Base-by-base conservation (phyloP, 2,329 filamentous ascomycete species). In the Waltergamsia citrina region DNA sequence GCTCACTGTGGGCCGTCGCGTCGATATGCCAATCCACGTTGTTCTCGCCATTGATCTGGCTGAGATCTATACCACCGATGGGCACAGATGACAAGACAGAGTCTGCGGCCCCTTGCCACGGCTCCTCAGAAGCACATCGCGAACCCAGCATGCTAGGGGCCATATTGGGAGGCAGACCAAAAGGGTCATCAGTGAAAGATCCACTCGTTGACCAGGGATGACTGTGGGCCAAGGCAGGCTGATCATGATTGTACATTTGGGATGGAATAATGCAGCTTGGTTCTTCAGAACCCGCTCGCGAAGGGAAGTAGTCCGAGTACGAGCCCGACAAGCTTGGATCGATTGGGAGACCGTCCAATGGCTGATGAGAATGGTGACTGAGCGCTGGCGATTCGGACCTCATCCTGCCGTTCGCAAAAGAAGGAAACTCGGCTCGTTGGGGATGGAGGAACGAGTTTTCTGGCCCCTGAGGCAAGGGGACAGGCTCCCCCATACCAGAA, bases 1-100 rank as follows among this genome's bases (percentile, higher is more conserved):
- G 8, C 12, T 23, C 26, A 6, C 24, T 17, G 12, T 29, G 25
- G 10, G 20, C 25, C n/a, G 23, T n/a, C 7, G 25, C 12, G 7
- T 35, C 33, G 12, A 35, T 4, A 17, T 29, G 25, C 33, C 33
- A 35, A n/a, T 23, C 18, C n/a, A n/a, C n/a, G 15, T 35, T 16
- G 15, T 19, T 15, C 7, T 29, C 19, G 23, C 6, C 11, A 11
- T 17, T 34, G 32, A 17, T 35, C 26, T n/a, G n/a, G n/a, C n/a
- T n/a, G 18, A 20, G 8, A 4, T n/a, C 2, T 7, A 15, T 9
- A 11, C 19, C 33, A 5, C 14, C 26, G 18, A 15, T 8, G 8
- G 33, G 33, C 12, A 35, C 20, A 23, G 33, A 35, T 5, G 33
- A 23, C 7, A 35, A 20, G 10, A 35, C 18, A 7, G 33, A 29